A percentile compares a stretch with the other conserved stretches of the same genome.
Evolutionary conservation across 106 monocot species (phyloP).

Genomic region (Acorus calamus): DNA sequence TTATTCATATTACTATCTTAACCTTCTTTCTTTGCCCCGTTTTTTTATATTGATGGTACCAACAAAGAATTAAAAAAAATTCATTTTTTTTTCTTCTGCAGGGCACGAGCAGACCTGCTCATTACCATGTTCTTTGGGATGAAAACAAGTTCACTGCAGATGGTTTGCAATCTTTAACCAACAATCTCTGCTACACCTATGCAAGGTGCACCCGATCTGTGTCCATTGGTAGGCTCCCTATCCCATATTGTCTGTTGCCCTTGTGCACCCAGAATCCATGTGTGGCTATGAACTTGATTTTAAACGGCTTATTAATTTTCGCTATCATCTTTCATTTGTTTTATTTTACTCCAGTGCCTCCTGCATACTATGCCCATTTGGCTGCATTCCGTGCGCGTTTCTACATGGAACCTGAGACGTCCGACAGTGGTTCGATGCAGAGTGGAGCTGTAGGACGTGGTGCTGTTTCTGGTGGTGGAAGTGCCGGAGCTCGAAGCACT

Average conservation of each 20-base stretch:
- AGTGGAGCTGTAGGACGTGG: neutral
- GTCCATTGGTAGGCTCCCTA: conserved; percentile 50
- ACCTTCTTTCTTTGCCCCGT: too few species aligned
- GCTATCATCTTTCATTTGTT: neutral
- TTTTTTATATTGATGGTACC: too few species aligned
- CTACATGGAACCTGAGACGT: conserved; percentile 13
- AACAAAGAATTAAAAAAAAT: too few species aligned
- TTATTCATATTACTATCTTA: too few species aligned
- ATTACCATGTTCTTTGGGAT: conserved; percentile 89
- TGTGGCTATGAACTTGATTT: neutral
- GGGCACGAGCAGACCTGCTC: conserved; percentile 84
- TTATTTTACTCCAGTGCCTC: conserved; percentile 15
- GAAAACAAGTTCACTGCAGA: conserved; percentile 85
- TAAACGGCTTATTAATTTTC: neutral
- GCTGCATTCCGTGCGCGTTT: conserved; percentile 25
- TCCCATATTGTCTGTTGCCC: neutral
- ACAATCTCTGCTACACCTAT: conserved; percentile 85
- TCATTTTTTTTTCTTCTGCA: neutral
- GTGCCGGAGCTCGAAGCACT: neutral
- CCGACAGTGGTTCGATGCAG: conserved; percentile 1
- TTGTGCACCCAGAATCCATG: neutral
- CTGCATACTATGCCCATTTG: conserved; percentile 25
- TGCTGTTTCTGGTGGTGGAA: too few species aligned
- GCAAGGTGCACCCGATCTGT: conserved; percentile 84
- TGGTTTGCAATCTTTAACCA: conserved; percentile 57